Base-by-base conservation (phyloP, 2,329 filamentous ascomycete genomes). In the Thelonectria discophora region DNA sequence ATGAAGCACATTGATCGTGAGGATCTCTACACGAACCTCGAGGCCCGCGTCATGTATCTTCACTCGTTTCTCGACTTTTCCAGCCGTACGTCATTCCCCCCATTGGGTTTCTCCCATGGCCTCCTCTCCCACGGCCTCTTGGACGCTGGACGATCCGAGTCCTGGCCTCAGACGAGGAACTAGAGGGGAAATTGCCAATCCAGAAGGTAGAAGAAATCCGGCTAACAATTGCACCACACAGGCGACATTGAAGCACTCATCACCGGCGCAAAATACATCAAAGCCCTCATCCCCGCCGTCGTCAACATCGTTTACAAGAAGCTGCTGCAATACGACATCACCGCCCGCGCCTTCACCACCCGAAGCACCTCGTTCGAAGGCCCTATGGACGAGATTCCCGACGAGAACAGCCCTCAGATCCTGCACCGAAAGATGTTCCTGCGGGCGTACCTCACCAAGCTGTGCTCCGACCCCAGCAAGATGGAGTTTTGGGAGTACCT, bases 291-390 rank as follows among this genome's bases (percentile, higher is more conserved):
- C 65, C 92, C 92, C 1, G 89, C 91, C 47, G 85, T 95, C 20
- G 91, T 94, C 72, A 93, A 94, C 77, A 91, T 93, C 62, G 90
- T 94, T 34, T 95, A 94, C 80, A 88, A 88, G 72, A 94, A 94
- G 74, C 84, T 95, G 1, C 81, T 94, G 11, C 86, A 88, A 71
- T 92, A 91, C 77, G 92, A 94, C 73, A 92, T 94, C 75, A 95
- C 92, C 4, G 90, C 92, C 1, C 86, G 90, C 55, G 90, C 90
- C 13, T 93, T 94, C 74, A 84, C 87, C 60, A 87, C 86, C 1
- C 78, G 83, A 20, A 85, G 82, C 63, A 88, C 85, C 2, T 87
- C 86, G 43, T 89, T 88, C 64, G 88, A 92, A 67, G 88, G 87
- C 0, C 87, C 88, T 3, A 82, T 90, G 13, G 88, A 92, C 62